phyloP scores from a whole-genome alignment of 2,329 filamentous ascomycete genomes.

The Fusarium bactridioides region DNA sequence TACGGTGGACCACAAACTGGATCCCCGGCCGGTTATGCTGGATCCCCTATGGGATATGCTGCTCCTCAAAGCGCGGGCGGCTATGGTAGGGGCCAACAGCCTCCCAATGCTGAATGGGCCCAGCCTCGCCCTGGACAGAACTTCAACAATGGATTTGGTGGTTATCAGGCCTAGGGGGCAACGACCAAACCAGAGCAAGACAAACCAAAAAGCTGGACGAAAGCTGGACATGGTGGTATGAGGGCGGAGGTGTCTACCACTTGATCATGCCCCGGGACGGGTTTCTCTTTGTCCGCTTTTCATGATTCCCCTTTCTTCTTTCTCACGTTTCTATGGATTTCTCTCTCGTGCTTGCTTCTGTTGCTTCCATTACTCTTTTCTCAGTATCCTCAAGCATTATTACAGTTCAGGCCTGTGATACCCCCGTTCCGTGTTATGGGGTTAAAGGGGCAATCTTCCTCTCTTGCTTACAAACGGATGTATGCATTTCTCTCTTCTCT shows the following conservation, averaged over 20 bases:
- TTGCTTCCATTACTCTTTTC: constrained; percentile 37
- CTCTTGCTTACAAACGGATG: constrained; percentile 41
- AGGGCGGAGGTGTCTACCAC: constrained; percentile 29
- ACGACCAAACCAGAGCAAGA: constrained; percentile 34
- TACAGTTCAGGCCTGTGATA: constrained; percentile 33
- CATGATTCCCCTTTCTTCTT: constrained; percentile 39
- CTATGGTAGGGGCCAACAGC: constrained; percentile 79
- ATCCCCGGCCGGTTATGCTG: constrained; percentile 69
- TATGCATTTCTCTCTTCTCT: constrained; percentile 41
- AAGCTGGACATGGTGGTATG: constrained; percentile 34
- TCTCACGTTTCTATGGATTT: constrained; percentile 33
- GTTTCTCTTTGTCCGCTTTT: constrained; percentile 29
- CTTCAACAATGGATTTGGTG: constrained; percentile 67
- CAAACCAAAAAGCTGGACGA: constrained; percentile 31
- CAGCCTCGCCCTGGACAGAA: constrained; percentile 62
- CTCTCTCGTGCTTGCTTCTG: constrained; percentile 34
- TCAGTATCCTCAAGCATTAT: constrained; percentile 31
- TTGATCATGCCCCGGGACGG: constrained; percentile 31
- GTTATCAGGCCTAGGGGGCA: constrained; percentile 65
- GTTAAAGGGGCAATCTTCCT: constrained; percentile 35
- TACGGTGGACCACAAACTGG: constrained; percentile 70
- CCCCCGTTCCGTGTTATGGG: constrained; percentile 22
- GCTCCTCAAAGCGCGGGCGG: constrained; percentile 80
- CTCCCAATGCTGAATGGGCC: constrained; percentile 64
- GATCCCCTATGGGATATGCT: constrained; percentile 75